These are phyloP conservation scores for Komagataella phaffii DNA, from an alignment of 805 yeast genomes.

Conservation along the genomic window DNA sequence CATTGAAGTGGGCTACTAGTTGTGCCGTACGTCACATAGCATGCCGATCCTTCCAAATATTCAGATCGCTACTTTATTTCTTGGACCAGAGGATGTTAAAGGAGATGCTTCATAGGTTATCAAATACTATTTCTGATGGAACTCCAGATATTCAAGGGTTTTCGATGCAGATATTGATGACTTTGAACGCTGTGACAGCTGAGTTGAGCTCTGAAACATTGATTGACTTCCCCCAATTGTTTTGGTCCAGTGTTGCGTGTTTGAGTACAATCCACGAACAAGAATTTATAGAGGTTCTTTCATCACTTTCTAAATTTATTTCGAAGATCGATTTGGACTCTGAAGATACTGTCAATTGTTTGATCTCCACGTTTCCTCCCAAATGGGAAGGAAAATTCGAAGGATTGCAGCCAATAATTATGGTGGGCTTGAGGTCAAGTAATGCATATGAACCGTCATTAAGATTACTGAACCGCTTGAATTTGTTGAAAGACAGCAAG, in stretches of 20 bases:
- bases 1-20: constrained; percentile 91
- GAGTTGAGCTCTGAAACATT: constrained; percentile 68
- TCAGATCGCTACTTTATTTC: constrained; percentile 69
- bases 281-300: constrained; percentile 80
- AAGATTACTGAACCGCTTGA: constrained; percentile 59
- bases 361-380: constrained; percentile 80
- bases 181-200: constrained; percentile 83
- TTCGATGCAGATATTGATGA: constrained; percentile 94
- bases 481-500: constrained; percentile 53
- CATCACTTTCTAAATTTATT: constrained; percentile 70
- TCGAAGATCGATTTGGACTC: constrained; percentile 80
- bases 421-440: constrained; percentile 76
- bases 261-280: constrained; percentile 82
- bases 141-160: constrained; percentile 88
- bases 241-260: constrained; percentile 93
- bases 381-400: constrained; percentile 93
- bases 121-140: constrained; percentile 87
- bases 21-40: constrained; percentile 97
- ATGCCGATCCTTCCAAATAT: constrained; percentile 88
- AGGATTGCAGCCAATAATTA: constrained; percentile 68
- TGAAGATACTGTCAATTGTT: constrained; percentile 71
- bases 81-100: constrained; percentile 80
- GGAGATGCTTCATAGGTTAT: constrained; percentile 86
- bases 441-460: constrained; percentile 69
- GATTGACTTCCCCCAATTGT: constrained; percentile 81